Percentiles rank a stretch among this genome's conserved stretches.
Conservation (phyloP, 257 asterid genomes). For the Scutellaria barbata region DNA sequence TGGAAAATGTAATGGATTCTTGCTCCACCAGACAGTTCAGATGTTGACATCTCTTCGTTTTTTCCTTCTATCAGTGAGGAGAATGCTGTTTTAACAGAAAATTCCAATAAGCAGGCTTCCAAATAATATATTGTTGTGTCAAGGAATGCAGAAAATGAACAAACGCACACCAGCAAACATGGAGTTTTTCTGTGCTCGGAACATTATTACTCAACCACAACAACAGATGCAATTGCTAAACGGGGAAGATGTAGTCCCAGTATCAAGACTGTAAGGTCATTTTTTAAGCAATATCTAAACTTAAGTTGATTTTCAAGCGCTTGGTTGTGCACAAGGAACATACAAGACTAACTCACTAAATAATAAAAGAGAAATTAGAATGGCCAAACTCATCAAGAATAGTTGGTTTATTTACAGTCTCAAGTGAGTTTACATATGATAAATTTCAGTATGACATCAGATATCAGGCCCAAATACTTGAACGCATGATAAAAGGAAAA, state of each 20-base stretch:
- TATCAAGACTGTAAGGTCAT: background rate
- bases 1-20: slow-evolving; percentile 97
- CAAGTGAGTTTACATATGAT: background rate
- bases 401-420: background rate
- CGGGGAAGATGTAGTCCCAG: slow-evolving; percentile 7
- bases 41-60: slow-evolving; percentile 95
- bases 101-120: background rate
- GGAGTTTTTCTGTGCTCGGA: background rate
- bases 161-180: background rate
- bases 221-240: slow-evolving; percentile 14
- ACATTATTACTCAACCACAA: slow-evolving; percentile 15
- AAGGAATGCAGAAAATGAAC: slow-evolving; percentile 12
- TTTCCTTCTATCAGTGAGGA: slow-evolving; percentile 96
- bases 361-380: slow-evolving; percentile 16
- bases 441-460: slow-evolving; percentile 16
- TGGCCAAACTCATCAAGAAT: background rate
- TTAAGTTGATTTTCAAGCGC: background rate
- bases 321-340: background rate
- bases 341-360: background rate
- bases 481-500: background rate
- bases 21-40: slow-evolving; percentile 99
- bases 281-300: slow-evolving; percentile 1
- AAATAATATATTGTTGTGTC: background rate
- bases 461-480: background rate
- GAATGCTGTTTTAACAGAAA: slow-evolving; percentile 70